Evolutionary conservation across 257 asterid species (phyloP).

Genomic region (Anisodus tanguticus): DNA sequence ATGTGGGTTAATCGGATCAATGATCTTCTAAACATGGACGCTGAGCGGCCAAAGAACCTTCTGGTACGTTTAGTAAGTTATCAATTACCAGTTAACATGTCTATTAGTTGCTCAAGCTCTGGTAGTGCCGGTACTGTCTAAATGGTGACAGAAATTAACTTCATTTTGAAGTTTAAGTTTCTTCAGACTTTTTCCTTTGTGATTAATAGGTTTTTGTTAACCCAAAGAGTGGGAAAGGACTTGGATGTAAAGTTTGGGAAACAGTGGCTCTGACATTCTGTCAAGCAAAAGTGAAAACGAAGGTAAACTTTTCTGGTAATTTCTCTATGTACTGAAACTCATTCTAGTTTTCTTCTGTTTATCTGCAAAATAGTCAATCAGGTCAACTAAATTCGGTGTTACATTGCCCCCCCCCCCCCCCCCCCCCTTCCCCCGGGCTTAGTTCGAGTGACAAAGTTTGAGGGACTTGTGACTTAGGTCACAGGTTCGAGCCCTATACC

Average conservation of each 20-base stretch:
- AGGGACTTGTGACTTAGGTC: neutral
- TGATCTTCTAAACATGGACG: constrained; percentile 50
- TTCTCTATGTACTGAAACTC: neutral
- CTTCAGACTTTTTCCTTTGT: constrained; percentile 36
- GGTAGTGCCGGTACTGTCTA: neutral
- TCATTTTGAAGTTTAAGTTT: constrained; percentile 31
- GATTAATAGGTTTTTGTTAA: constrained; percentile 82
- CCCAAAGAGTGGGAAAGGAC: constrained; percentile 93
- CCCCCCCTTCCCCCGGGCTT: neutral
- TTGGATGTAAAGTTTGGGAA: constrained; percentile 85
- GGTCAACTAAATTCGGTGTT: neutral
- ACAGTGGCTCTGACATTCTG: constrained; percentile 82
- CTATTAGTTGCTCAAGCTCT: neutral
- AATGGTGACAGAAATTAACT: constrained; percentile 35
- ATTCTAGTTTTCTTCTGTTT: constrained; percentile 8
- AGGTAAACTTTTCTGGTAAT: constrained; percentile 52
- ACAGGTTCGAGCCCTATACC: neutral
- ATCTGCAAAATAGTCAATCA: constrained; percentile 13
- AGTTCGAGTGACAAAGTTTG: neutral
- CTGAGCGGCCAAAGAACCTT: constrained; percentile 76
- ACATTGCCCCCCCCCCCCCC: neutral
- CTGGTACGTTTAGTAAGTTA: constrained; percentile 62
- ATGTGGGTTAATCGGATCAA: constrained; percentile 69
- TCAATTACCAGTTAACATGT: neutral
- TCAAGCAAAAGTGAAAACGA: constrained; percentile 81